Conservation (phyloP, 345 rosid genomes). For the Alliaria petiolata region DNA sequence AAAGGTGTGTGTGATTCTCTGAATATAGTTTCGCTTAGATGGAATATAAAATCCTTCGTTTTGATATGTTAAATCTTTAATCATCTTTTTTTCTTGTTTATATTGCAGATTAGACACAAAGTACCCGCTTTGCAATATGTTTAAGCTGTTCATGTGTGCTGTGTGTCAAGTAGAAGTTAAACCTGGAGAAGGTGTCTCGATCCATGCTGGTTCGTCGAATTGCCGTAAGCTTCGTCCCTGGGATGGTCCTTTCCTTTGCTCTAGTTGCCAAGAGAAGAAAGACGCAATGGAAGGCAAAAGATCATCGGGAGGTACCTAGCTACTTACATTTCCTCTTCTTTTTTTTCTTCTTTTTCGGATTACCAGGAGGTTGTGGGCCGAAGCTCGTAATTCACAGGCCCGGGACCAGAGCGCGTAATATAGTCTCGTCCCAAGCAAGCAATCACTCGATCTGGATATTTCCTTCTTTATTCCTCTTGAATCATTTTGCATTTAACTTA, state of each 20-base stretch:
- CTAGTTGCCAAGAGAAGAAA: constrained; percentile 94
- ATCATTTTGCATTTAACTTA: too few relatives aligned
- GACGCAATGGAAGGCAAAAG: constrained; percentile 99
- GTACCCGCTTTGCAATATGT: constrained; percentile 97
- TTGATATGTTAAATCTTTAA: background rate
- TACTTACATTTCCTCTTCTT: background rate
- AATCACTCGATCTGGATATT: too few relatives aligned
- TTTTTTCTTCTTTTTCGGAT: too few relatives aligned
- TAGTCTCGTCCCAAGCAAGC: too few relatives aligned
- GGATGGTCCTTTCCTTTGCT: constrained; percentile 99
- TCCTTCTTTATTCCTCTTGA: too few relatives aligned
- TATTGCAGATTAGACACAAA: constrained; percentile 86
- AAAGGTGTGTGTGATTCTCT: constrained; percentile 62
- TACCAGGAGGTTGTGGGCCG: too few relatives aligned
- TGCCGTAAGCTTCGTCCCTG: constrained; percentile 75
- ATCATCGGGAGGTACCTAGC: constrained; percentile 72
- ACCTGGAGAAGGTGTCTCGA: constrained; percentile 94
- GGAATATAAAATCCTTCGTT: background rate
- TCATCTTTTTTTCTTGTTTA: background rate
- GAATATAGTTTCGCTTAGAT: background rate
- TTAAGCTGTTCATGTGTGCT: constrained; percentile 93
- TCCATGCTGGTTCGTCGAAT: constrained; percentile 70
- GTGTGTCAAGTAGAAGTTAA: constrained; percentile 97
- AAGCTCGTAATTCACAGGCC: too few relatives aligned
- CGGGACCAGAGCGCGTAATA: too few relatives aligned